Conservation (phyloP, 2,329 filamentous ascomycete species). For the Apiospora hydei region DNA sequence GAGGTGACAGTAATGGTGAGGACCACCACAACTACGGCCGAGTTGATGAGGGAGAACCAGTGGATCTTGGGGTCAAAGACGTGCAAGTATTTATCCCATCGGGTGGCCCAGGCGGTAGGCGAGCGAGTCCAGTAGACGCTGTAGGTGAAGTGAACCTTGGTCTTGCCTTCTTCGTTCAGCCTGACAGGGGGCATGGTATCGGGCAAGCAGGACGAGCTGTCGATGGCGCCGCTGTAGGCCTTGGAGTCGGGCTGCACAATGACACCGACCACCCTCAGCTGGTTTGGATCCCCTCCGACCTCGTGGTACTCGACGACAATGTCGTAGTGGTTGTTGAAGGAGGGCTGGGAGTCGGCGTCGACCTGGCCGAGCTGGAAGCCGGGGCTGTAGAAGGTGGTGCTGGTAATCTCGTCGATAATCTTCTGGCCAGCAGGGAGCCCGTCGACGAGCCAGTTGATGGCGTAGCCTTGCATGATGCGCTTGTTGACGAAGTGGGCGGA, state of each 20-base stretch:
- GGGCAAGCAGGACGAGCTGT: constrained; percentile 63
- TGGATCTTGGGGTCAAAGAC: constrained; percentile 98
- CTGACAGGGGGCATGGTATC: constrained; percentile 61
- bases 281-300: constrained; percentile 68
- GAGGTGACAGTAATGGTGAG: constrained; percentile 90
- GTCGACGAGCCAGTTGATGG: constrained; percentile 95
- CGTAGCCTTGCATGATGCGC: constrained; percentile 85
- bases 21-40: constrained; percentile 92
- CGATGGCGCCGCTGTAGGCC: constrained; percentile 60
- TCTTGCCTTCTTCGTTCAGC: constrained; percentile 64
- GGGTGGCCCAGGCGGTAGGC: constrained; percentile 88
- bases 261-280: constrained; percentile 90
- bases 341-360: constrained; percentile 54
- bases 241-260: constrained; percentile 83
- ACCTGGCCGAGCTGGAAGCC: constrained; percentile 81
- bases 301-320: constrained; percentile 93
- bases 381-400: constrained; percentile 85
- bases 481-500: constrained; percentile 82
- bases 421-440: constrained; percentile 89
- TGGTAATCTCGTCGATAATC: constrained; percentile 77
- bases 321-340: constrained; percentile 94
- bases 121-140: constrained; percentile 89
- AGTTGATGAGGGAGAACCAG: constrained; percentile 98
- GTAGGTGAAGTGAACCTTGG: constrained; percentile 85
- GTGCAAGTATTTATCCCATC: constrained; percentile 98